Conservation (phyloP, 306 rosid species). For the Lupinus albus region DNA sequence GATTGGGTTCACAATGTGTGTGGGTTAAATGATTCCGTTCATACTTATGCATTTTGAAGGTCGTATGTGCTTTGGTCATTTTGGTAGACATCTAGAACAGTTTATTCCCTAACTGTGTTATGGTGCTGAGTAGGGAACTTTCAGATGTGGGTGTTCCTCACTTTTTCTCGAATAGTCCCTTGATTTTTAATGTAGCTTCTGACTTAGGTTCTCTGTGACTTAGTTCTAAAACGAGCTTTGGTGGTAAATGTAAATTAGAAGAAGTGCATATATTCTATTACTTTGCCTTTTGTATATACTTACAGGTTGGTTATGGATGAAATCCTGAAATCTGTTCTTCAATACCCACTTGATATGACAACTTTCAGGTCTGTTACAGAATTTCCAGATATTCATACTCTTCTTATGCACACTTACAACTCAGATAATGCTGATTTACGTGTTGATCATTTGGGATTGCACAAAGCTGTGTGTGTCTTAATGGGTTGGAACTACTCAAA, state of each 20-base stretch:
- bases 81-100: neutral
- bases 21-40: conserved; percentile 20
- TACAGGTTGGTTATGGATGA: conserved; percentile 47
- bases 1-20: conserved; percentile 2
- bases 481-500: conserved; percentile 93
- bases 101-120: conserved; percentile 2
- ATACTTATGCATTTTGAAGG: conserved; percentile 22
- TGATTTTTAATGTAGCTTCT: conserved; percentile 20
- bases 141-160: neutral
- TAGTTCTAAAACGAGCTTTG: conserved; percentile 7
- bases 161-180: conserved; percentile 12
- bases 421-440: conserved; percentile 66
- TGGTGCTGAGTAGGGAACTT: conserved; percentile 21
- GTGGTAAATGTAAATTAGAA: conserved; percentile 15
- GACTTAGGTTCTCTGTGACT: conserved; percentile 34
- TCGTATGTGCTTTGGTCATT: neutral
- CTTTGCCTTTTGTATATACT: conserved; percentile 48
- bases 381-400: conserved; percentile 88
- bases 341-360: conserved; percentile 66
- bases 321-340: conserved; percentile 64
- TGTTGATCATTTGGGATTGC: conserved; percentile 95
- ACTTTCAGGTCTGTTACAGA: conserved; percentile 95
- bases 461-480: conserved; percentile 91
- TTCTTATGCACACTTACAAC: conserved; percentile 90
- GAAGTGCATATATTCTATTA: conserved; percentile 45